phyloP scores from a whole-genome alignment of 2,329 filamentous ascomycete species.

The Apiospora hydei region DNA sequence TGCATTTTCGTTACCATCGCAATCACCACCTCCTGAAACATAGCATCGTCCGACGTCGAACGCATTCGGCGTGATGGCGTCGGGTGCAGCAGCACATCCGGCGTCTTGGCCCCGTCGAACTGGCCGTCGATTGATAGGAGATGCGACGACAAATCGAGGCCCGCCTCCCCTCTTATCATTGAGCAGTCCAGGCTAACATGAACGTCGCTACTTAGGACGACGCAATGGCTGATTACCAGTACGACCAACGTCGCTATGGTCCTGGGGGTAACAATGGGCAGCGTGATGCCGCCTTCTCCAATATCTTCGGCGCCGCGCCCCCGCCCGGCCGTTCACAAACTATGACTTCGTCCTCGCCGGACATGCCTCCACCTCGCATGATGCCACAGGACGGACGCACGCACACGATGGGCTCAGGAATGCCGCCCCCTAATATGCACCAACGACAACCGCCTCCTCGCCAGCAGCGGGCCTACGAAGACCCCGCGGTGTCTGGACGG shows the following conservation, averaged over 20 bases:
- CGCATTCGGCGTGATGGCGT: not conserved
- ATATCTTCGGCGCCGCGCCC: constrained; percentile 90
- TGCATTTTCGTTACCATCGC: constrained; percentile 33
- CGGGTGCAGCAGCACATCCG: not conserved
- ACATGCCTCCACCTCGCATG: constrained; percentile 56
- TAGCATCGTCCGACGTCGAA: not conserved
- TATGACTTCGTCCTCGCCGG: constrained; percentile 79
- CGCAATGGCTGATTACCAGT: constrained; percentile 63
- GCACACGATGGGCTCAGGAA: constrained; percentile 73
- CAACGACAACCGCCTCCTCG: constrained; percentile 66
- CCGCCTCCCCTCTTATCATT: not conserved
- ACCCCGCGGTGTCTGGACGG: constrained; percentile 45
- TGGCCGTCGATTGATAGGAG: not conserved
- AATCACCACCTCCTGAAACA: not conserved
- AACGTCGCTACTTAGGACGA: constrained; percentile 45
- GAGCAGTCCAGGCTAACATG: constrained; percentile 13
- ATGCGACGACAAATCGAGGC: constrained; percentile 3
- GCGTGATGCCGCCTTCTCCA: constrained; percentile 93
- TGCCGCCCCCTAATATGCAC: constrained; percentile 57
- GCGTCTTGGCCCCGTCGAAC: not conserved
- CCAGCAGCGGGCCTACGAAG: constrained; percentile 44
- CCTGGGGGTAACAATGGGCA: constrained; percentile 66
- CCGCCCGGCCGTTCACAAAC: constrained; percentile 92
- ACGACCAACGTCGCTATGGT: constrained; percentile 62
- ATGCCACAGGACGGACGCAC: constrained; percentile 71